Evolutionary conservation across 192 early-diverging fungal genomes (phyloP), one percentile per base, ranked within the genome.

Genomic region (Linnemannia schmuckeri): DNA sequence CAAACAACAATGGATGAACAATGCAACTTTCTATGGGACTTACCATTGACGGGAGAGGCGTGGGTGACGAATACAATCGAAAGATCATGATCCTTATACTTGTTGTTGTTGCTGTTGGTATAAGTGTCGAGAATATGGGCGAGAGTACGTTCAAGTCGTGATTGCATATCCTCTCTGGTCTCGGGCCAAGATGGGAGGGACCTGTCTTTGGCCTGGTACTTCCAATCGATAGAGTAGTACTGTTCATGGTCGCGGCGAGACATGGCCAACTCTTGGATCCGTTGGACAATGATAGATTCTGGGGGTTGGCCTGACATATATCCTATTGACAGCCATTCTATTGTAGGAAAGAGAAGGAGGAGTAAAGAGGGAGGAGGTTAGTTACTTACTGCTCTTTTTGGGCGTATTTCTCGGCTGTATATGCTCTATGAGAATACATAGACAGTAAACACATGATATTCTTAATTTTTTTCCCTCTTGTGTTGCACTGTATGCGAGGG

Each of bases 31-130:
- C 44, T 0, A 3, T 27, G n/a, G 54, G 6, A 61, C 30, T 78
- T 75, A 76, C 83, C 83, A 81, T 87, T 87, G 85, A 87, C 79
- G 30, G 85, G 79, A 0, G 85, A 87, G 10, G 85, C 85, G 61
- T 87, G 85, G 8, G 85, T 87, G 49, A 87, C 80, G 61, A 87
- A 81, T 20, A 87, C 52, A 27, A 87, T 78, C 15, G 85, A 87
- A 2, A 87, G 42, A 75, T 86, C 83, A 10, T 70, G 40, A 4
- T 81, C 79, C 38, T 24, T 49, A 20, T 61, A 57, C 18, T 66
- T 74, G 24, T 22, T 66, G 24, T 66, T 27, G 22, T 20, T 22
- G 1, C 75, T 13, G 4, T 41, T 57, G 13, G 83, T 76, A n/a
- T 87, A 87, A n/a, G 38, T 42, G 1, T 55, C 10, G 0, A 81